Evolutionary conservation across 148 eudicot species (phyloP), one percentile per base, ranked within the genome.

Genomic region (Vaccinium myrtillus): DNA sequence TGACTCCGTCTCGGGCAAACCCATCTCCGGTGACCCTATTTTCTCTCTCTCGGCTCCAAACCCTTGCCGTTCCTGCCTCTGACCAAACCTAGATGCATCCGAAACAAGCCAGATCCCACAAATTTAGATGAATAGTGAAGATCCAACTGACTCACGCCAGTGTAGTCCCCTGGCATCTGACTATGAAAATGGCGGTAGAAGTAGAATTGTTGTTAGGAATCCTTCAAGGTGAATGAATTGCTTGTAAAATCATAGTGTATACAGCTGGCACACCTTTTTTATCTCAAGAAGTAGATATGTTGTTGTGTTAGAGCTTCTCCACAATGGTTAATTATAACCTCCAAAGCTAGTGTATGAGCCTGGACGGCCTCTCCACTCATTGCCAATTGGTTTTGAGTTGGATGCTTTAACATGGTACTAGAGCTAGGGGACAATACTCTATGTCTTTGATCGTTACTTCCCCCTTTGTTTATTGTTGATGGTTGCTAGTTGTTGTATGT

Each of bases 101-200:
- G 94, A 74, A 89, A 88, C 83, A 92, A 90, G 83, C 91, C 91
- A 49, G 97, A 96, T 76, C 94, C 90, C 81, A 54, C 89, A n/a
- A 97, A 94, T 81, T 79, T 89, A 84, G 98, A 94, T 87, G 91
- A 88, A 94, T 84, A 96, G 94, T 91, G 98, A 95, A 87, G 98
- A 96, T 85, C 87, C 90, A 78, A 82, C 87, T 81, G 99, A 96
- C 59, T 92, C 97, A 69, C 88, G 91, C n/a, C 86, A 89, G 79
- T 94, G 87, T 81, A 91, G 92, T 86, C 98, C 95, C 39, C 39
- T 36, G 3, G 3, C 39, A 36, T 90, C 89, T 46, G 99, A 94
- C 84, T 87, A 89, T 87, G 97, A 94, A 81, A 90, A 86, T 89
- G 95, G 94, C 14, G 82, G 87, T 49, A 91, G 90, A 84, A 83